A percentile compares a stretch with the other conserved stretches of the same genome.
phyloP scores from a whole-genome alignment of 2,329 filamentous ascomycete genomes.

The Ceratocystis variospora region DNA sequence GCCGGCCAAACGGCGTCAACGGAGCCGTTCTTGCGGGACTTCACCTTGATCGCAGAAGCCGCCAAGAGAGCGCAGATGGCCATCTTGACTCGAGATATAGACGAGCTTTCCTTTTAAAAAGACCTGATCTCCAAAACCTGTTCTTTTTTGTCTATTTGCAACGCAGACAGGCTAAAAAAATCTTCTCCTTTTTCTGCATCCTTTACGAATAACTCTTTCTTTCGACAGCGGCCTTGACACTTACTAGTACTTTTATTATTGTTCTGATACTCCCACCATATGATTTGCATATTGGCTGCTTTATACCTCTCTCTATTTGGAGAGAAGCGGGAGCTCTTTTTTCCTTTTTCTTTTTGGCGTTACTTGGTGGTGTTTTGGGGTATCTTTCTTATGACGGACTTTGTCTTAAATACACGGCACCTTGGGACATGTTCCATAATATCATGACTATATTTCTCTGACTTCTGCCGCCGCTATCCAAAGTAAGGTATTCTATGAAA shows the following conservation, averaged over 20 bases:
- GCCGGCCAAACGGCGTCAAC: slow-evolving; percentile 25
- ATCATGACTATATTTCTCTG: background rate
- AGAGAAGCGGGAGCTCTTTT: background rate
- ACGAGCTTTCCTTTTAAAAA: slow-evolving; percentile 46
- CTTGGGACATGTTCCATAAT: background rate
- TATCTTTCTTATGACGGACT: background rate
- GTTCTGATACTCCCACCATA: no score
- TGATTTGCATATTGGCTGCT: no score
- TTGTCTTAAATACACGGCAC: background rate
- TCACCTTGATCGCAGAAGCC: slow-evolving; percentile 78
- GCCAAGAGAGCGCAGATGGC: slow-evolving; percentile 88
- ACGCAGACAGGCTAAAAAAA: background rate
- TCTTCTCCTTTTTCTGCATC: background rate
- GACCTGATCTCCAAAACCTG: background rate
- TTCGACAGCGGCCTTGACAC: no score
- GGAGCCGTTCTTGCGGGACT: slow-evolving; percentile 58
- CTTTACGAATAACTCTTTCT: background rate
- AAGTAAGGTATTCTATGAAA: background rate
- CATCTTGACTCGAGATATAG: slow-evolving; percentile 74
- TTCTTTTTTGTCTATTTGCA: background rate
- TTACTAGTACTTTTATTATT: no score
- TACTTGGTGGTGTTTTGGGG: background rate
- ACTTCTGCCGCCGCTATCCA: background rate
- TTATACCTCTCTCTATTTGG: no score
- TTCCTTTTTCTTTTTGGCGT: slow-evolving; percentile 3